Evolutionary conservation across 352 stramenopile species (phyloP), one percentile per base, ranked within the genome.

Genomic region (Globisporangium splendens): DNA sequence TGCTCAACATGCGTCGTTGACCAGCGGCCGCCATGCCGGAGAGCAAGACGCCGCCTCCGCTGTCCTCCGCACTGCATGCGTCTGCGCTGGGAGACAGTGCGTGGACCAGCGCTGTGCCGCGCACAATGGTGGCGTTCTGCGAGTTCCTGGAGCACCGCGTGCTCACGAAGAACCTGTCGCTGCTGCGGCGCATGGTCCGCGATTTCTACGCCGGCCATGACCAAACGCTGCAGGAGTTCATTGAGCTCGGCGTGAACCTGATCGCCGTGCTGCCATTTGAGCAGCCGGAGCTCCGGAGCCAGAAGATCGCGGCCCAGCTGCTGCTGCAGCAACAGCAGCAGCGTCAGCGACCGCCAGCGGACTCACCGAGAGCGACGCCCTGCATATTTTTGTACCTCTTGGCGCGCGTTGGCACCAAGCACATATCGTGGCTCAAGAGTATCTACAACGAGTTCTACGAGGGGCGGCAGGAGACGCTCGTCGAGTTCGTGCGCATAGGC

Each of bases 251-350:
- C 13, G 70, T 68, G 31, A 72, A 58, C 33, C 49, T 79, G 48
- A 44, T 79, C 20, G 33, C 56, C 5, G 56, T 79, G 39, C 59
- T 74, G 52, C 62, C 70, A 17, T 39, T 68, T 1, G 59, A 74
- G 21, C 24, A 53, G 41, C 22, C 42, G 7, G 46, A 47, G 3
- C 28, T 18, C 14, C 46, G 11, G 6, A 49, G 50, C 14, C 62
- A 41, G 33, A 44, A 54, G 24, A 28, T 60, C 35, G 70, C 68
- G 3, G 47, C 50, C 11, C 64, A 51, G 15, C 22, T 72, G 43
- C 53, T 75, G 8, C 47, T 75, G 76, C 28, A 74, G 61, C 56
- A 68, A 76, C 18, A 69, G 70, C 35, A 66, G 60, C 51, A 35
- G 43, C 51, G 53, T 20, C 59, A 35, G 28, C 28, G 28, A 4